Percentiles rank a stretch among this genome's conserved stretches.
phyloP scores from a whole-genome alignment of 2,329 filamentous ascomycete species.

The Penicillium psychrosexuale region DNA sequence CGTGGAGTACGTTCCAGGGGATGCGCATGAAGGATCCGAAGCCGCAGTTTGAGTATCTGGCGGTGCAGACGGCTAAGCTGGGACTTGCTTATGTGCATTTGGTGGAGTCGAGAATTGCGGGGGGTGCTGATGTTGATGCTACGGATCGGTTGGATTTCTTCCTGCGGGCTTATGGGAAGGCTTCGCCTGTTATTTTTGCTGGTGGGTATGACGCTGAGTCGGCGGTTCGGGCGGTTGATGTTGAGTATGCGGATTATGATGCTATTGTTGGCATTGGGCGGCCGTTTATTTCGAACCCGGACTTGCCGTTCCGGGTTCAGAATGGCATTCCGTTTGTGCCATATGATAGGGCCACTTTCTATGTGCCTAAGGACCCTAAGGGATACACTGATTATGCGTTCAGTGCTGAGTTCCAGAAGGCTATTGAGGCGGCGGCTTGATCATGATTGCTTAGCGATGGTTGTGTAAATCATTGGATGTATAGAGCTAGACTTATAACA shows the following conservation, averaged over 20 bases:
- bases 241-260: constrained; percentile 30
- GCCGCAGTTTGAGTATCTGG: constrained; percentile 61
- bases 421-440: constrained; percentile 21
- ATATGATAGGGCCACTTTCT: constrained; percentile 45
- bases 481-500: not conserved
- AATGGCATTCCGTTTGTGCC: constrained; percentile 36
- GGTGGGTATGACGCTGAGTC: constrained; percentile 46
- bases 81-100: constrained; percentile 61
- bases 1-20: constrained; percentile 39
- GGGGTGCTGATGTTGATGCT: constrained; percentile 31
- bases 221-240: constrained; percentile 39
- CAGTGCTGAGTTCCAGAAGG: constrained; percentile 33
- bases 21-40: constrained; percentile 61
- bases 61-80: constrained; percentile 50
- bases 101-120: constrained; percentile 54
- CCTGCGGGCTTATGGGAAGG: constrained; percentile 41
- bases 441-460: constrained; percentile 12
- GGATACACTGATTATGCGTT: constrained; percentile 43
- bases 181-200: constrained; percentile 50
- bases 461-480: not conserved
- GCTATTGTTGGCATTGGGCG: constrained; percentile 43
- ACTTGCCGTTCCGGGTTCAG: constrained; percentile 44
- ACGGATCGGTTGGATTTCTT: constrained; percentile 44
- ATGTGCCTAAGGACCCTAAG: constrained; percentile 32
- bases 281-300: constrained; percentile 46